Conservation (phyloP, 352 stramenopile genomes). For the Elongisporangium prolatum region DNA sequence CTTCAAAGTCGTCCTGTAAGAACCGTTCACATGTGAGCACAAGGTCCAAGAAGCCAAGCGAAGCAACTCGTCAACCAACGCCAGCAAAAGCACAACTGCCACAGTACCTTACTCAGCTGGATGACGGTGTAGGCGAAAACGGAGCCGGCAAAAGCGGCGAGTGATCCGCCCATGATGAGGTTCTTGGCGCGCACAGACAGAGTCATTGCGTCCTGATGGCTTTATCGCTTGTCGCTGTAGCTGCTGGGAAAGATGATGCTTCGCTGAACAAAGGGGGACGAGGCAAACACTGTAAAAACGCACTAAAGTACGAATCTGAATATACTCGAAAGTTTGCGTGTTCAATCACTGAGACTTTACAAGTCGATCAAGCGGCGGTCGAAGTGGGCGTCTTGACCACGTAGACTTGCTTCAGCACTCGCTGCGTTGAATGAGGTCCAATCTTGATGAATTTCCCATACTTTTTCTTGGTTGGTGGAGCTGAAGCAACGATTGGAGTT, state of each 20-base stretch:
- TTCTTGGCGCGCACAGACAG: constrained; percentile 74
- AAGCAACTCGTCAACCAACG: background rate
- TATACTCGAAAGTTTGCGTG: background rate
- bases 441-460: background rate
- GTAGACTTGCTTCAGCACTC: constrained; percentile 19
- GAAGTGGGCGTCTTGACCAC: constrained; percentile 26
- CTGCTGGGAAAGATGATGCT: constrained; percentile 3
- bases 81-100: background rate
- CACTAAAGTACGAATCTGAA: constrained; percentile 5
- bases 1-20: constrained; percentile 73
- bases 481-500: background rate
- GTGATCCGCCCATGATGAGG: constrained; percentile 58
- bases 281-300: background rate
- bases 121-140: constrained; percentile 78
- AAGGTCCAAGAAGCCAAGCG: background rate
- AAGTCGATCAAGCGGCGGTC: background rate
- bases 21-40: constrained; percentile 2
- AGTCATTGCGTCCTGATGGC: constrained; percentile 39
- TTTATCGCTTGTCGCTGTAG: constrained; percentile 1
- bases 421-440: background rate
- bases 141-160: constrained; percentile 54
- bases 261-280: constrained; percentile 8
- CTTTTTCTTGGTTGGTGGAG: background rate
- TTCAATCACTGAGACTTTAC: background rate
- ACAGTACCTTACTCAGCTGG: constrained; percentile 72